Base-by-base conservation (phyloP, 2,329 filamentous ascomycete species). In the Xylariaceae sp. region DNA sequence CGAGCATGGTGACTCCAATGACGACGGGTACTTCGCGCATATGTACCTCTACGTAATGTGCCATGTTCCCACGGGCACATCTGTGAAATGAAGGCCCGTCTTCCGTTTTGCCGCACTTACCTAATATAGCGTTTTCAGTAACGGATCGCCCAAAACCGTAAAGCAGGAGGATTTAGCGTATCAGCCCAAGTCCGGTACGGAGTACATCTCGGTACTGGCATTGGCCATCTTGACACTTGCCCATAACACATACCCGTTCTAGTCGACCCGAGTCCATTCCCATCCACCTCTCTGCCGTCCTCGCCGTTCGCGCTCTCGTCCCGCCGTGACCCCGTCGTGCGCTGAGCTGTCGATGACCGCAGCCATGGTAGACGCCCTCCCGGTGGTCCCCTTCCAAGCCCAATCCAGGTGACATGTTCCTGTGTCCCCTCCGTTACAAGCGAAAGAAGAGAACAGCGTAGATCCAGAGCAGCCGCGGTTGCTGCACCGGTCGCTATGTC, bases 401-500 rank as follows among this genome's bases (percentile, higher is more conserved):
- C 66, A 65, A 64, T 62, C 65, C 62, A 71, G 69, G 67, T 72
- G 70, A 73, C 69, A 68, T 67, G 68, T 66, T 35, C 9, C 49
- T 60, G 59, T 62, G 64, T 66, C 58, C 65, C 66, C 62, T 65
- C 63, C 62, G 62, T 65, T 62, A 59, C 62, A 64, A 64, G 45
- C 42, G 42, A 45, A 45, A 61, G 60, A 64, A 56, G 58, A 51
- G 49, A 51, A n/a, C 49, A 34, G 49, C 13, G 10, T 10, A 51
- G 49, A 50, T 8, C 23, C 23, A 49, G 34, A 53, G 42, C 17
- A 55, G 48, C 23, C 23, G 23, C 49, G 35, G n/a, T 39, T 54
- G 56, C 51, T 53, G 66, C 61, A 60, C 53, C 63, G 66, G 68
- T 74, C 70, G 74, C 75, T 79, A 88, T 87, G 86, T 88, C 86